Conservation (phyloP, 78 protist species). For the Creolimax fragrantissima region DNA sequence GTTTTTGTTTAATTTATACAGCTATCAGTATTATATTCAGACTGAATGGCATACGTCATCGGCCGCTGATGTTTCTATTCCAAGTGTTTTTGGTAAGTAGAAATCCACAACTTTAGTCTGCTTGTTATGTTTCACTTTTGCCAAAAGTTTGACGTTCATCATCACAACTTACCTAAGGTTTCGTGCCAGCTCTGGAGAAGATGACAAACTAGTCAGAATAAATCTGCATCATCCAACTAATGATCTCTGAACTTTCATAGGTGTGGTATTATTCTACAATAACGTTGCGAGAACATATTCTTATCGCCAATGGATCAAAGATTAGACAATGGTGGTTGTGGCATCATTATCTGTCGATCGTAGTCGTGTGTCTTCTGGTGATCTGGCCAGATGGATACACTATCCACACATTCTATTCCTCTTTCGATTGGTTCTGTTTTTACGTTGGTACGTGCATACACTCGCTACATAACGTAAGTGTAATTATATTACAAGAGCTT, state of each 20-base stretch:
- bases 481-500: too few species aligned
- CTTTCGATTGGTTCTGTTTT: background rate
- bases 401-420: background rate
- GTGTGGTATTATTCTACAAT: conserved; percentile 22
- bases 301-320: background rate
- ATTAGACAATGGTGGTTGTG: conserved; percentile 15
- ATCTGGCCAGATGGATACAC: background rate
- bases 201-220: too few species aligned
- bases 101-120: too few species aligned
- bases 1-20: too few species aligned
- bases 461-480: too few species aligned
- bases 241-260: background rate
- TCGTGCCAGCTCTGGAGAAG: too few species aligned
- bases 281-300: conserved; percentile 13
- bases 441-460: background rate
- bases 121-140: too few species aligned
- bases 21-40: background rate
- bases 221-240: too few species aligned
- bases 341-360: background rate
- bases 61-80: background rate
- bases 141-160: too few species aligned
- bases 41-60: background rate
- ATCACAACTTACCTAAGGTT: too few species aligned
- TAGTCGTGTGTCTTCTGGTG: background rate
- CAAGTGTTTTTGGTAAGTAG: background rate